phyloP scores from a whole-genome alignment of 495 filamentous ascomycete species.

The Daldinia childiae region DNA sequence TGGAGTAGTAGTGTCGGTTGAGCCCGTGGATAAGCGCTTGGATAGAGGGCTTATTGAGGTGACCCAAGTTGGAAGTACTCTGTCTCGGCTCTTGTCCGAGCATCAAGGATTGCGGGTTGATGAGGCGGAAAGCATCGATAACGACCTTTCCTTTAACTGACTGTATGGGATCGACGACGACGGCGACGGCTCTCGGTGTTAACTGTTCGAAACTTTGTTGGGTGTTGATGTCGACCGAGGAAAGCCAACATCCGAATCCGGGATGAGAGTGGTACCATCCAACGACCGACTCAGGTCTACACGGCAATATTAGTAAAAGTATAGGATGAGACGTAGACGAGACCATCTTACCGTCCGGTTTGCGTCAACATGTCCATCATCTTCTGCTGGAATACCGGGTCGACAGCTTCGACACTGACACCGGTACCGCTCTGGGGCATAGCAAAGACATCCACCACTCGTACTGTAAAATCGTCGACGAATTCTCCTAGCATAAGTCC shows the following conservation, averaged over 20 bases:
- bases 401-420: conserved; percentile 97
- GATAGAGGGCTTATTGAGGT: conserved; percentile 98
- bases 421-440: conserved; percentile 99
- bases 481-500: conserved; percentile 98
- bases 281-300: conserved; percentile 92
- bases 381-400: conserved; percentile 98
- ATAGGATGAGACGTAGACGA: neutral
- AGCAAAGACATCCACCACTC: conserved; percentile 97
- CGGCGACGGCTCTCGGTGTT: conserved; percentile 92
- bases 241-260: conserved; percentile 98
- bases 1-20: conserved; percentile 98
- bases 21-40: conserved; percentile 99
- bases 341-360: conserved; percentile 80
- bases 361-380: conserved; percentile 99
- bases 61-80: conserved; percentile 95
- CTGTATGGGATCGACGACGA: conserved; percentile 98
- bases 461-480: conserved; percentile 98
- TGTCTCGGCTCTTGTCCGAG: conserved; percentile 98
- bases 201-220: conserved; percentile 99
- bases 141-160: conserved; percentile 99
- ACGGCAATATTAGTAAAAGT: conserved; percentile 14
- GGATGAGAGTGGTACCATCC: conserved; percentile 99
- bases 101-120: conserved; percentile 98
- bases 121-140: conserved; percentile 98
- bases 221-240: conserved; percentile 98